Base-by-base conservation (phyloP, 768 basidiomycete genomes). In the Candolleomyces eurysporus region DNA sequence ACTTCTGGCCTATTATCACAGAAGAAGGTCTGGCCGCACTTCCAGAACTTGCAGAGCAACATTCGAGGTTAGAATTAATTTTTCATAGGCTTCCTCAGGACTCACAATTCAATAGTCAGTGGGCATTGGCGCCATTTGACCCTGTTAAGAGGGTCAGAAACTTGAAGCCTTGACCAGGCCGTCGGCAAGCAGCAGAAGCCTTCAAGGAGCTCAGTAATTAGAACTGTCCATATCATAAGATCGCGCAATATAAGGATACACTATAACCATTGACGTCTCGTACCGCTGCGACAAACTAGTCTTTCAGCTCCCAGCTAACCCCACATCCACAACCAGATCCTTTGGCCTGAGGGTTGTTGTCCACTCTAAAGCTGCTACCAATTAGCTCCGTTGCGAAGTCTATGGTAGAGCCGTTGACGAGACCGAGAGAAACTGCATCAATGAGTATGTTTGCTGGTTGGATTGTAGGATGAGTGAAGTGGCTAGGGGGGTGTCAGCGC, bases 341-440 rank as follows among this genome's bases (percentile, higher is more conserved):
- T 65, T 93, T 89, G 0, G 96, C 90, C 72, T 93, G 92, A 0
- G 96, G 96, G 66, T 98, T 99, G 22, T 90, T 85, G 9, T 82
- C 70, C 3, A 98, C 75, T 11, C 90, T 79, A 73, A 99, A 99
- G 49, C 87, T 89, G 70, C 91, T 92, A 13, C 96, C 96, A 67
- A 98, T 98, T 42, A 98, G 84, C 74, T 98, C 96, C 0, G 94
- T 96, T 0, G 91, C 90, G 69, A 88, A 96, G 72, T 97, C 94
- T 48, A 98, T 79, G 0, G 91, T 92, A 0, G 94, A 87, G 4
- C 96, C 96, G 59, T 94, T 95, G 48, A 98, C 73, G 32, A 98
- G 81, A 4, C 83, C 77, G 39, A 99, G 79, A 0, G 96, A 97
- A 8, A 94, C 83, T 0, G 92, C 86, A 68, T 99, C 96, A 6